These are phyloP conservation scores for Closterium sp. DNA, from an alignment of 139 green algal species.

Conservation along the genomic window DNA sequence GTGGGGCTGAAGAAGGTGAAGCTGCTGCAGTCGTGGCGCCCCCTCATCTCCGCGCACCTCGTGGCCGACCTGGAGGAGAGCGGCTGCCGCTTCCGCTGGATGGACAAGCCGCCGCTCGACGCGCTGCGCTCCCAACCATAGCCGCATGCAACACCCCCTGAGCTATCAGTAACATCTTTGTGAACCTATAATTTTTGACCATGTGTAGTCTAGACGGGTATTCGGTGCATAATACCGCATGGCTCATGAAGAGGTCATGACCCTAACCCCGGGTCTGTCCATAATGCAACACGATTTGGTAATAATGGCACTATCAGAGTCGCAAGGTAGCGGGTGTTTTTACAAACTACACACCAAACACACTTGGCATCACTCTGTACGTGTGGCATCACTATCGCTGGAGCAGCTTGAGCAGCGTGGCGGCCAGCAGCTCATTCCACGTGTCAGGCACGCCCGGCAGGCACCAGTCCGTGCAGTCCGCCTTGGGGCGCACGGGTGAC, in stretches of 20 bases:
- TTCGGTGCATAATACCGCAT: too few relatives aligned
- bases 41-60: neutral
- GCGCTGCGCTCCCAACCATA: neutral
- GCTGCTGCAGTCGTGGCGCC: neutral
- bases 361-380: neutral
- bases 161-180: too few relatives aligned
- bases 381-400: neutral
- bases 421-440: constrained; percentile 33
- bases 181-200: too few relatives aligned
- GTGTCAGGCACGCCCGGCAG: constrained; percentile 36
- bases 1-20: constrained; percentile 38
- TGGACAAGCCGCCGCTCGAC: constrained; percentile 16
- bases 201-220: too few relatives aligned
- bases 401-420: constrained; percentile 5
- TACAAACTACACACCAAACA: too few relatives aligned
- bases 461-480: constrained; percentile 40
- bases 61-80: constrained; percentile 9
- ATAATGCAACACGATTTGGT: too few relatives aligned
- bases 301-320: too few relatives aligned
- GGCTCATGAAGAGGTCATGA: too few relatives aligned
- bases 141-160: too few relatives aligned
- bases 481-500: constrained; percentile 3
- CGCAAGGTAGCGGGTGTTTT: too few relatives aligned
- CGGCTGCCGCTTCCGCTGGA: constrained; percentile 29
- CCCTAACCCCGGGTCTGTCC: too few relatives aligned